Conservation (phyloP, 345 rosid species). For the Aegle marmelos region DNA sequence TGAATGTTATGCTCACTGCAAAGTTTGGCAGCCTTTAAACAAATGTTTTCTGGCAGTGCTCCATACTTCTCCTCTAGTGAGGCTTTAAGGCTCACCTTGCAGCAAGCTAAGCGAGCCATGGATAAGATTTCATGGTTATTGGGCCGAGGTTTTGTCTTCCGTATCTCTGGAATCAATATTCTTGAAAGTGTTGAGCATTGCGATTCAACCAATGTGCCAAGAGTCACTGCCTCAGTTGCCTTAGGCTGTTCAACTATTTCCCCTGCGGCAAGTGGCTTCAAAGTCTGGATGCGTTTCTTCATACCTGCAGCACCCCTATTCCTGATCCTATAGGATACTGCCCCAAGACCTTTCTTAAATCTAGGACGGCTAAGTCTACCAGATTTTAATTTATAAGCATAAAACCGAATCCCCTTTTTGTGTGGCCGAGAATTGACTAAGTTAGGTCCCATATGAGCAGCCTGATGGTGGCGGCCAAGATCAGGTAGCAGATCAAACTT, state of each 20-base stretch:
- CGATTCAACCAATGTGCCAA: conserved; percentile 53
- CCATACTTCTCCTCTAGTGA: conserved; percentile 76
- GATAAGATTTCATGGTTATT: conserved; percentile 76
- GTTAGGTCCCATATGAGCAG: conserved; percentile 85
- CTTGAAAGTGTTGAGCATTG: conserved; percentile 71
- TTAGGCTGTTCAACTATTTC: conserved; percentile 37
- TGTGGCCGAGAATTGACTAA: conserved; percentile 51
- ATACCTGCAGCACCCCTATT: conserved; percentile 57
- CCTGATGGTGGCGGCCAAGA: conserved; percentile 99
- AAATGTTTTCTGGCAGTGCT: conserved; percentile 62
- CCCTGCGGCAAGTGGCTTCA: conserved; percentile 44
- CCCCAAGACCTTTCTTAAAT: conserved; percentile 82
- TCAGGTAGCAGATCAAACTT: conserved; percentile 93
- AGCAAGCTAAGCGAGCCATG: conserved; percentile 82
- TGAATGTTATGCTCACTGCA: conserved; percentile 86
- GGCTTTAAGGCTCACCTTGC: conserved; percentile 74
- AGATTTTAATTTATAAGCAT: conserved; percentile 74
- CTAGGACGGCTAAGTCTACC: conserved; percentile 90
- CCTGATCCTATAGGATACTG: conserved; percentile 71
- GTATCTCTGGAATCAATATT: conserved; percentile 59
- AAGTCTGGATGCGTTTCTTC: conserved; percentile 74
- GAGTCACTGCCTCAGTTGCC: conserved; percentile 30
- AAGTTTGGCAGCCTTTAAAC: conserved; percentile 91
- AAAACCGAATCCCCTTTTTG: conserved; percentile 69
- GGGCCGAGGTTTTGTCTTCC: conserved; percentile 84